Evolutionary conservation across 2,329 filamentous ascomycete species (phyloP), one percentile per base, ranked within the genome.

Genomic region (Colletotrichum sp.): DNA sequence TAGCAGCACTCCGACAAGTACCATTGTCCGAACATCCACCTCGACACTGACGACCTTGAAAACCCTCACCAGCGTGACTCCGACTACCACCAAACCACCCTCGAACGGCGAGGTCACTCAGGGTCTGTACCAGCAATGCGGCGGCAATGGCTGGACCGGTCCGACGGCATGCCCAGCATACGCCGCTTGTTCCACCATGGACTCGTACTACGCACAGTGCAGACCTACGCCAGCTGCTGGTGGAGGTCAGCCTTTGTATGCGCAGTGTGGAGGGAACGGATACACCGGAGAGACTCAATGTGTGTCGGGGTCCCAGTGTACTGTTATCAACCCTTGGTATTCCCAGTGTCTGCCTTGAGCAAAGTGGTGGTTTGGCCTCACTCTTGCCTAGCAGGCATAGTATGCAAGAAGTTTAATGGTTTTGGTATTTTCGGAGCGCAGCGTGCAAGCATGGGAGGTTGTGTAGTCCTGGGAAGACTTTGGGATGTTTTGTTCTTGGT

Each of bases 141-240:
- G 74, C 18, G 74, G 74, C 15, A 5, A 9, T 7, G 26, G 32
- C 13, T 76, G 73, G 49, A 21, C 21, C 16, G 74, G 74, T 18
- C 64, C 59, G 15, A 69, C 74, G 4, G 49, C 21, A n/a, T 76
- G 74, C 32, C 44, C 49, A 15, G 39, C 16, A 6, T 73, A 69
- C 15, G 70, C 70, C 0, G 5, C 70, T 10, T 76, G 74, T 49
- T 64, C 65, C 16, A 39, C 64, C 9, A 18, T 69, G 26, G 62
- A 76, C 49, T 24, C 44, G 18, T 76, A 55, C 6, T 76, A 76
- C 16, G 34, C 63, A 18, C 74, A 76, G 65, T 76, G 74, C 28
- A 55, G 36, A 28, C 73, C 69, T 6, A 36, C 6, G 26, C 63
- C 73, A 6, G 63, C 57, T 5, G 30, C 68, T 7, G 9, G 24